Base-by-base conservation (phyloP, 768 basidiomycete genomes). In the Russula sp. region DNA sequence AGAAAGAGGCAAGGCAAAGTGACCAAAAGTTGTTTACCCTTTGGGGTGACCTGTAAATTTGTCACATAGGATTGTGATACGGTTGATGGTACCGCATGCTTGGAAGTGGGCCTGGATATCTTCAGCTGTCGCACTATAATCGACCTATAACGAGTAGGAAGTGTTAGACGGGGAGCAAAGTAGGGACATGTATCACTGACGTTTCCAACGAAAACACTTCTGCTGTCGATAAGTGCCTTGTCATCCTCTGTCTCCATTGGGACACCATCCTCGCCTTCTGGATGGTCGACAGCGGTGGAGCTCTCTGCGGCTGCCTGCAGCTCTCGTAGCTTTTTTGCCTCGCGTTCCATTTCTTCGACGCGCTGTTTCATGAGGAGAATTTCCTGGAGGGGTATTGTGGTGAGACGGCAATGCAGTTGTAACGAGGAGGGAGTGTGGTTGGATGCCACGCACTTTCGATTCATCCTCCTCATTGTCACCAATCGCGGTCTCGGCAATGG, bases 11-110 rank as follows among this genome's bases (percentile, higher is more conserved):
- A n/a, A 48, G 16, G 30, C 16, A 58, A 20, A 26, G 52, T 10
- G 32, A 34, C 9, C 3, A 69, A 73, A 5, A n/a, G 57, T 73
- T 78, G 36, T 68, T 38, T 52, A 94, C 94, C 97, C 97, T 85
- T 98, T 98, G 53, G 97, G 96, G 78, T 98, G 95, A 54, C 97
- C 97, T 26, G 96, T 98, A 76, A 96, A 98, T 79, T 98, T 98
- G 83, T 99, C 97, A 76, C 96, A 98, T 32, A 99, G 86, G 72
- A 99, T 99, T 0, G 97, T 99, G 49, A 99, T 94, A 71, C 97
- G 86, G 78, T 99, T 99, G 76, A 99, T 99, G 18, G 91, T 93
- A 7, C 97, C 97, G 73, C 95, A 98, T 18, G 95, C 88, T 74
- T 94, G 91, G 79, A 99, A 99, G 75, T 98, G 96, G 20, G 82